A percentile compares a stretch with the other conserved stretches of the same genome.
Evolutionary conservation across 176 grass and related monocot genomes (phyloP).

Genomic region (Secale cereale): DNA sequence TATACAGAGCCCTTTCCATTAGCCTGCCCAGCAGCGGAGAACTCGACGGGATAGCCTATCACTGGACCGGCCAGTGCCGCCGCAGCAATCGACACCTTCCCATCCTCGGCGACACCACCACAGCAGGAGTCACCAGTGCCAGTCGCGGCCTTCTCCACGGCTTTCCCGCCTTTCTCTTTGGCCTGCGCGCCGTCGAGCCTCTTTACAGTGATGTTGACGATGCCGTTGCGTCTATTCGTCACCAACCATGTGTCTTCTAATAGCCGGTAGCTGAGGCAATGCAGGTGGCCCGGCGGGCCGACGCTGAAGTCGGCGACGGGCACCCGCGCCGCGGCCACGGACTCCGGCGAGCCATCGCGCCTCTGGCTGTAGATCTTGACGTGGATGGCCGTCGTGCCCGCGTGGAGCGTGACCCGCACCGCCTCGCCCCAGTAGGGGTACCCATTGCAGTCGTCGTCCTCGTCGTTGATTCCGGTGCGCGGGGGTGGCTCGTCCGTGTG

Average conservation of each 20-base stretch:
- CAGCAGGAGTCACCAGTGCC: conserved; percentile 3
- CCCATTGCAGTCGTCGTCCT: conserved; percentile 33
- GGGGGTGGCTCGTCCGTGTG: too few species aligned
- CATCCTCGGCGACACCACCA: background rate
- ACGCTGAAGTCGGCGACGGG: conserved; percentile 49
- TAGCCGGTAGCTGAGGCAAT: conserved; percentile 66
- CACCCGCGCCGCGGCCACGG: conserved; percentile 38
- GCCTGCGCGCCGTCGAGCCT: conserved; percentile 7
- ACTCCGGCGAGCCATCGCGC: background rate
- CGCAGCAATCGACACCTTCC: background rate
- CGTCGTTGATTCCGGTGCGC: background rate
- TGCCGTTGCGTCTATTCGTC: conserved; percentile 13
- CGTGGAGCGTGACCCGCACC: conserved; percentile 3
- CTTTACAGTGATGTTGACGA: conserved; percentile 60
- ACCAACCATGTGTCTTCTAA: background rate
- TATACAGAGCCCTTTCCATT: background rate
- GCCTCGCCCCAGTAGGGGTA: conserved; percentile 51
- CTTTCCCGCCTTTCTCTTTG: background rate
- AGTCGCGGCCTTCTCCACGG: background rate
- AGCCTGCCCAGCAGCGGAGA: background rate
- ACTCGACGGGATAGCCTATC: conserved; percentile 40
- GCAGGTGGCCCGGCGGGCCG: conserved; percentile 52
- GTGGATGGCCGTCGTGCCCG: conserved; percentile 8
- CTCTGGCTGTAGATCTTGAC: conserved; percentile 36
- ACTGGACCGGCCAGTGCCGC: conserved; percentile 20